A percentile compares a stretch with the other conserved stretches of the same genome.
Evolutionary conservation across 192 early-diverging fungal genomes (phyloP).

Genomic region (Haplosporangium gracile): DNA sequence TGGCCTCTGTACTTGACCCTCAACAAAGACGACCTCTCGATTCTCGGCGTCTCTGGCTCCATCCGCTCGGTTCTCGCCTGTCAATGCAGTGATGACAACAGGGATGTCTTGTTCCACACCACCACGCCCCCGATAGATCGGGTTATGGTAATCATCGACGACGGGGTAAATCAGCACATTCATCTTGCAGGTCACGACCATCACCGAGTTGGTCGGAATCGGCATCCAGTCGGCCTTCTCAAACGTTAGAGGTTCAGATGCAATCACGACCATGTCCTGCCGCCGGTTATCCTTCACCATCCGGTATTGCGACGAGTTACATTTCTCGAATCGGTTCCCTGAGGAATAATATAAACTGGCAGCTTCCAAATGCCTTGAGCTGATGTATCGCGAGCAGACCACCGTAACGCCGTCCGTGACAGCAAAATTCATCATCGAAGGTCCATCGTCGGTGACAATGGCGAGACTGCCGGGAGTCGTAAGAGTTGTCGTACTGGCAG

Average conservation of each 20-base stretch:
- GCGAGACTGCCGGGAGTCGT: conserved; percentile 31
- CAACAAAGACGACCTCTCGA: conserved; percentile 6
- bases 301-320: conserved; percentile 73
- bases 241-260: conserved; percentile 85
- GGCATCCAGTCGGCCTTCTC: conserved; percentile 83
- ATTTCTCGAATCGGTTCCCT: conserved; percentile 72
- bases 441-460: conserved; percentile 43
- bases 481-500: conserved; percentile 45
- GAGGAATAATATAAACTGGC: conserved; percentile 83
- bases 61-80: neutral
- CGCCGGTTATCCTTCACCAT: conserved; percentile 74
- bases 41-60: neutral
- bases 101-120: neutral
- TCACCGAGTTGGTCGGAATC: conserved; percentile 79
- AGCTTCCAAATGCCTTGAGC: conserved; percentile 69
- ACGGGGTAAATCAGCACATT: conserved; percentile 82
- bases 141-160: conserved; percentile 70
- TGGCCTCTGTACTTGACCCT: neutral
- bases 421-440: conserved; percentile 82
- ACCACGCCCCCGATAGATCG: neutral
- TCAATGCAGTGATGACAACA: neutral
- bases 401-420: conserved; percentile 81
- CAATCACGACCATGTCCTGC: conserved; percentile 85
- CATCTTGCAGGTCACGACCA: conserved; percentile 79
- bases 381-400: conserved; percentile 84